phyloP scores from a whole-genome alignment of 1,139 yeast genomes.

The Kodamaea alishanica region DNA sequence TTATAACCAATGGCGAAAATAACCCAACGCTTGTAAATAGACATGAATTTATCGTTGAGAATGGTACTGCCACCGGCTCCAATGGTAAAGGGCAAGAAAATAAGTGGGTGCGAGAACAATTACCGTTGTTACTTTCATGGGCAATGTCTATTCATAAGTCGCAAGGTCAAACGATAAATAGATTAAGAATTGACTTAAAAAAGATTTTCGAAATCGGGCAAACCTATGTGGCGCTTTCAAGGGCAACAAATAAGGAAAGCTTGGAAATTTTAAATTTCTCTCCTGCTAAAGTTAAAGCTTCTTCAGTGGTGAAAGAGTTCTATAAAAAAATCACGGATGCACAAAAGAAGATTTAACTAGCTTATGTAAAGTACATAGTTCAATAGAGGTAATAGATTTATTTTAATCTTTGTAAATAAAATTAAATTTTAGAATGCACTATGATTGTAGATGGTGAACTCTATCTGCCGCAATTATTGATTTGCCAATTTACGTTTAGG shows the following conservation, averaged over 20 bases:
- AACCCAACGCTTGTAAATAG: conserved; percentile 50
- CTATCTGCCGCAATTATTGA: too few relatives aligned
- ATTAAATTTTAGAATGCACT: too few relatives aligned
- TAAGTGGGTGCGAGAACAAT: conserved; percentile 57
- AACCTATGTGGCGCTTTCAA: conserved; percentile 88
- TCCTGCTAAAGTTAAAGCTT: conserved; percentile 58
- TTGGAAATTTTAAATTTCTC: conserved; percentile 73
- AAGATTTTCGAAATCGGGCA: conserved; percentile 85
- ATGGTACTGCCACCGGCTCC: conserved; percentile 10
- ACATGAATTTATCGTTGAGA: conserved; percentile 64
- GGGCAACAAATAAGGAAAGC: conserved; percentile 75
- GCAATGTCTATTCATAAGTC: conserved; percentile 88
- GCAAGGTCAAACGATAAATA: conserved; percentile 82
- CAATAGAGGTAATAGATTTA: neutral
- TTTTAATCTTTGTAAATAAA: too few relatives aligned
- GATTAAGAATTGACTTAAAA: conserved; percentile 71
- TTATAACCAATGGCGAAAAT: conserved; percentile 38
- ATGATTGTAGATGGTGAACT: too few relatives aligned
- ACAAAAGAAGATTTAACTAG: neutral
- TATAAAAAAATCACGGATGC: conserved; percentile 30
- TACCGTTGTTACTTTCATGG: conserved; percentile 81
- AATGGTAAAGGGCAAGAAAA: conserved; percentile 4
- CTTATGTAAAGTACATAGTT: neutral
- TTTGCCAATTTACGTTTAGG: too few relatives aligned
- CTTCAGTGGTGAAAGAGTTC: conserved; percentile 63